These are phyloP conservation scores for Byssoonygena ceratinophila DNA, from an alignment of 2,329 filamentous ascomycete genomes.

Conservation along the genomic window DNA sequence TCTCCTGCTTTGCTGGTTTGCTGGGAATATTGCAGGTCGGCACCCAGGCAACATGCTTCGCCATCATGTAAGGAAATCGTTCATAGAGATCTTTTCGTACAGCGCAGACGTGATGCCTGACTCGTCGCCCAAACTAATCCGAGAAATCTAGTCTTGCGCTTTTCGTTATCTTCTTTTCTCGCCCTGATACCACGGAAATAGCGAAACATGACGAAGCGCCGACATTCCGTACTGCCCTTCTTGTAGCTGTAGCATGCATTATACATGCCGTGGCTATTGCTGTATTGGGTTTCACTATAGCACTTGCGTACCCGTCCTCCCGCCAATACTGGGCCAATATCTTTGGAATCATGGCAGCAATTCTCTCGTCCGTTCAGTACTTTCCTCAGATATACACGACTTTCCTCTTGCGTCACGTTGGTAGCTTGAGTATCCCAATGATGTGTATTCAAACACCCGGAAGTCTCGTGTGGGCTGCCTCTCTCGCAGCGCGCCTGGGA, in stretches of 20 bases:
- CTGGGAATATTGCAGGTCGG: constrained; percentile 86
- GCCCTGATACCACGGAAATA: constrained; percentile 37
- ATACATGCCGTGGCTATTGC: constrained; percentile 63
- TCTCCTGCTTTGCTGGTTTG: constrained; percentile 75
- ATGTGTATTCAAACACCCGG: constrained; percentile 97
- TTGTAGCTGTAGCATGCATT: constrained; percentile 62
- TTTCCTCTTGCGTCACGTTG: constrained; percentile 70
- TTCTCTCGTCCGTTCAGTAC: constrained; percentile 79
- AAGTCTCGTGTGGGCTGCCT: constrained; percentile 78
- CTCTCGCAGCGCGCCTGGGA: constrained; percentile 69
- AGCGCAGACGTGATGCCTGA: neutral
- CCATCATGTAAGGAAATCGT: constrained; percentile 56
- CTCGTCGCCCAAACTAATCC: constrained; percentile 3
- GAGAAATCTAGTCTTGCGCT: constrained; percentile 58
- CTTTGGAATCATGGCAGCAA: constrained; percentile 66
- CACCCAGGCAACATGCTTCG: constrained; percentile 84
- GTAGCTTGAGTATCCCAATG: constrained; percentile 89
- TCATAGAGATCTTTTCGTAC: constrained; percentile 32
- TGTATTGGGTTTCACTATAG: constrained; percentile 52
- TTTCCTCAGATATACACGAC: constrained; percentile 92
- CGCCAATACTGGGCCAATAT: constrained; percentile 74
- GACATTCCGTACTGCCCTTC: constrained; percentile 66
- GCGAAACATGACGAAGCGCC: constrained; percentile 40
- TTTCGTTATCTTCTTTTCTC: constrained; percentile 90
- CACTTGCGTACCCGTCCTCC: constrained; percentile 54